A percentile compares a stretch with the other conserved stretches of the same genome.
phyloP scores from a whole-genome alignment of 768 basidiomycete genomes.

The Coprinopsis sp. region DNA sequence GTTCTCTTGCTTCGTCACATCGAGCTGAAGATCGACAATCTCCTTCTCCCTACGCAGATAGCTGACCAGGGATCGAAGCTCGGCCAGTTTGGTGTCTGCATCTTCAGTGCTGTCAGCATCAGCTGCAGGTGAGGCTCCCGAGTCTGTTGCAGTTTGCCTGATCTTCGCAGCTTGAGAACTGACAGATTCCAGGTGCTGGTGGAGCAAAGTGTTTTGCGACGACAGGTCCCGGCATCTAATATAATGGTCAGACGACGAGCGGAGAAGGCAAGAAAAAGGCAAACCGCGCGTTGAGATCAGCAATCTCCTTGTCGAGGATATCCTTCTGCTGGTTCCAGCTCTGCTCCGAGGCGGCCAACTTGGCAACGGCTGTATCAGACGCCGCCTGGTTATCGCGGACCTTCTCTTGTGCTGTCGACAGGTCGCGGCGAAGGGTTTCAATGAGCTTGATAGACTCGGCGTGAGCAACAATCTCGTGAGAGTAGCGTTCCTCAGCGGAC shows the following conservation, averaged over 20 bases:
- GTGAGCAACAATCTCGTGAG: constrained; percentile 77
- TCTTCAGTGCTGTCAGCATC: constrained; percentile 47
- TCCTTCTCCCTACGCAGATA: constrained; percentile 90
- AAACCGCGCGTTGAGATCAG: constrained; percentile 68
- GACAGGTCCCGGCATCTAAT: constrained; percentile 67
- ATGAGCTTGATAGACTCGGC: constrained; percentile 79
- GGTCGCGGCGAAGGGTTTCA: constrained; percentile 58
- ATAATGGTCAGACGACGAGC: neutral
- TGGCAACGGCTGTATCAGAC: constrained; percentile 72
- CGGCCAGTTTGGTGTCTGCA: constrained; percentile 59
- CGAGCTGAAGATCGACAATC: constrained; percentile 83
- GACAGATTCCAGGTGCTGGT: constrained; percentile 81
- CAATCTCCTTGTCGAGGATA: constrained; percentile 70
- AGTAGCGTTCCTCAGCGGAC: constrained; percentile 78
- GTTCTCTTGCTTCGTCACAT: constrained; percentile 74
- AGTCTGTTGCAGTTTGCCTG: constrained; percentile 59
- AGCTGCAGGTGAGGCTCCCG: constrained; percentile 28
- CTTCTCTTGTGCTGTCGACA: constrained; percentile 45
- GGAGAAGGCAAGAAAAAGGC: constrained; percentile 14
- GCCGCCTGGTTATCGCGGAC: constrained; percentile 56
- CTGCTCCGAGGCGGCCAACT: constrained; percentile 61
- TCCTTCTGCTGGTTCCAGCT: constrained; percentile 83
- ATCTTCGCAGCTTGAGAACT: constrained; percentile 82
- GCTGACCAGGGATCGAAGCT: constrained; percentile 72
- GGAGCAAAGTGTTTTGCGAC: constrained; percentile 71